A percentile compares a stretch with the other conserved stretches of the same genome.
These are phyloP conservation scores for Porcisia hertigi DNA, from an alignment of 208 protist genomes.

Conservation along the genomic window DNA sequence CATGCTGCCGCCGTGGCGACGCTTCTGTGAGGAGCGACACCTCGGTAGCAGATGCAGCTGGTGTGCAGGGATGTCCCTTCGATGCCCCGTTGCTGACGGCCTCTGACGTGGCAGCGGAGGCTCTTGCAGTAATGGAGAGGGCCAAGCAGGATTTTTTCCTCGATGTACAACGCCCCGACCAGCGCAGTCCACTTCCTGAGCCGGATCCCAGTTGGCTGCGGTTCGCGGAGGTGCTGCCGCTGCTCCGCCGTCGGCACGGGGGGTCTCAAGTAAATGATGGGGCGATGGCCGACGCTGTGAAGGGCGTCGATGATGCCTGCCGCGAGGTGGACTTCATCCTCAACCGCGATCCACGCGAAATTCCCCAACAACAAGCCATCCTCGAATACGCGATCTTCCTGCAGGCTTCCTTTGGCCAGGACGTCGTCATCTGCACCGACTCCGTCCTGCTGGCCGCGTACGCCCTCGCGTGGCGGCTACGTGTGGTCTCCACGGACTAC, in stretches of 20 bases:
- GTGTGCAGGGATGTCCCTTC: not conserved
- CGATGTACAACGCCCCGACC: slow-evolving; percentile 62
- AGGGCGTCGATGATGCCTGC: not conserved
- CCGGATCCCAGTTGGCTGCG: slow-evolving; percentile 39
- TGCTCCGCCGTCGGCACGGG: slow-evolving; percentile 17
- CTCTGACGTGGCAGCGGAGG: slow-evolving; percentile 48
- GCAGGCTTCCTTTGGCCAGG: slow-evolving; percentile 25
- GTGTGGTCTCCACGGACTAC: slow-evolving; percentile 49
- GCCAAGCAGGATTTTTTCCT: slow-evolving; percentile 62
- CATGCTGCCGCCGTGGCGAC: not conserved
- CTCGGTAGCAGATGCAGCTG: not conserved
- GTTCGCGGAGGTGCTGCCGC: slow-evolving; percentile 34
- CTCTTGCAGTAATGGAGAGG: slow-evolving; percentile 51
- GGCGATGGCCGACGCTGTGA: not conserved
- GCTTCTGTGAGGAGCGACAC: not conserved
- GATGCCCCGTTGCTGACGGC: slow-evolving; percentile 25
- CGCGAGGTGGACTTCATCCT: slow-evolving; percentile 42
- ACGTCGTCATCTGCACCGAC: slow-evolving; percentile 70
- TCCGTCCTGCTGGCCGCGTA: slow-evolving; percentile 66
- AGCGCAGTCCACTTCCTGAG: slow-evolving; percentile 42
- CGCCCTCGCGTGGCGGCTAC: slow-evolving; percentile 60
- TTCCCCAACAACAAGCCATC: slow-evolving; percentile 39
- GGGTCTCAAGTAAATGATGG: not conserved
- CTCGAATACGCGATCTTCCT: slow-evolving; percentile 55
- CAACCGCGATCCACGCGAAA: slow-evolving; percentile 51